Evolutionary conservation across 164 flowering plant genomes (phyloP), one percentile per base, ranked within the genome.

Genomic region (Annona cherimola): DNA sequence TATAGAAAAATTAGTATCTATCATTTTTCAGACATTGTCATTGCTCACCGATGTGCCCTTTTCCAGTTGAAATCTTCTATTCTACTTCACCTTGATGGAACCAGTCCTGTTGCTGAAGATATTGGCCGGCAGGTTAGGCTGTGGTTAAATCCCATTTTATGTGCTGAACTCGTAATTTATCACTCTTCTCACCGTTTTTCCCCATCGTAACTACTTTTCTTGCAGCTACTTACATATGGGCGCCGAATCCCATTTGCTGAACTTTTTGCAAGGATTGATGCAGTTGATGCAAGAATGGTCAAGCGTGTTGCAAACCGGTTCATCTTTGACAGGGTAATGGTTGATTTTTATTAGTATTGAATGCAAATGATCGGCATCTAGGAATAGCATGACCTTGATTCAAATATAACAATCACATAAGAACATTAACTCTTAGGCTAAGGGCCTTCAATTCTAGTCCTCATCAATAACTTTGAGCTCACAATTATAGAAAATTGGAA

Each of bases 31-130:
- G 57, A 9, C 9, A 50, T 50, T 50, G 65, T 20, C 35, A 62
- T 7, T 62, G 9, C 40, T 42, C 12, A 65, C 43, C 42, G 45
- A 65, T 62, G 45, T 76, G 54, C 9, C 70, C 57, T 71, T 54
- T 73, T 80, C 79, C 91, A 95, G 99, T 75, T 93, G 81, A 95
- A 95, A 81, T 91, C 99, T 65, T 87, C 92, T 74, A 80, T 95
- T 78, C 78, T 90, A 75, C 96, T 93, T 77, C 93, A 93, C 82
- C 80, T 91, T 42, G 99, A 95, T 80, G 98, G 99, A 76, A 87
- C 92, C 50, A 95, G 97, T 76, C 90, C 94, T 41, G 77, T 88
- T 66, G 98, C 99, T 71, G 99, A 95, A 82, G 99, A 95, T 78
- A 95, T 95, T 81, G 99, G 98, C 1, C 97, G 97, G 39, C 97